A percentile compares a stretch with the other conserved stretches of the same genome.
These are phyloP conservation scores for Candida sp. DNA, from an alignment of 1,139 yeast genomes.

Conservation along the genomic window DNA sequence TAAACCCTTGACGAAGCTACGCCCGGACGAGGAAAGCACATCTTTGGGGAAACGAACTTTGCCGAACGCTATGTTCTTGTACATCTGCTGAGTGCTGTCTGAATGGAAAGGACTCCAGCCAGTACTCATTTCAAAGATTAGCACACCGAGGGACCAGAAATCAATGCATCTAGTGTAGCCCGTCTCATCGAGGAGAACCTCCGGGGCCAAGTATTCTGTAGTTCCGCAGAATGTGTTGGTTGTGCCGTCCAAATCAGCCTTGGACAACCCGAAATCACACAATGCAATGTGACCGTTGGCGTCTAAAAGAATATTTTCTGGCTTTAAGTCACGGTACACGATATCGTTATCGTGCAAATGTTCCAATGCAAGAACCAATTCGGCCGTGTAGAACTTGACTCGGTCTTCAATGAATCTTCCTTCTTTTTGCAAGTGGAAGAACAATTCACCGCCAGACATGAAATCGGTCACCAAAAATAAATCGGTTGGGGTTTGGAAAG, in stretches of 20 bases:
- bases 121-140: constrained; percentile 90
- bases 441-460: constrained; percentile 98
- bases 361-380: constrained; percentile 88
- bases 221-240: constrained; percentile 99
- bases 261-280: constrained; percentile 96
- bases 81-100: constrained; percentile 97
- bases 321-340: constrained; percentile 93
- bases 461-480: constrained; percentile 93
- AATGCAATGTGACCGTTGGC: constrained; percentile 97
- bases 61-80: constrained; percentile 97
- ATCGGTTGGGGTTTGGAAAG: constrained; percentile 94
- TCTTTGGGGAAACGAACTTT: constrained; percentile 97
- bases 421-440: constrained; percentile 97
- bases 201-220: constrained; percentile 89
- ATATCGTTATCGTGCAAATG: constrained; percentile 93
- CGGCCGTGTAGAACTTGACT: constrained; percentile 97
- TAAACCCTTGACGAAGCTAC: constrained; percentile 93
- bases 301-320: constrained; percentile 91
- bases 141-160: constrained; percentile 84
- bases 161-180: constrained; percentile 90
- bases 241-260: constrained; percentile 91
- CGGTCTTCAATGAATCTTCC: constrained; percentile 92
- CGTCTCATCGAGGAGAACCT: constrained; percentile 77
- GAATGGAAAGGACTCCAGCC: constrained; percentile 99
- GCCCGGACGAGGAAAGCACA: constrained; percentile 87